These are phyloP conservation scores for Aegilops sharonensis DNA, from an alignment of 176 grass and related monocot genomes.

Conservation along the genomic window DNA sequence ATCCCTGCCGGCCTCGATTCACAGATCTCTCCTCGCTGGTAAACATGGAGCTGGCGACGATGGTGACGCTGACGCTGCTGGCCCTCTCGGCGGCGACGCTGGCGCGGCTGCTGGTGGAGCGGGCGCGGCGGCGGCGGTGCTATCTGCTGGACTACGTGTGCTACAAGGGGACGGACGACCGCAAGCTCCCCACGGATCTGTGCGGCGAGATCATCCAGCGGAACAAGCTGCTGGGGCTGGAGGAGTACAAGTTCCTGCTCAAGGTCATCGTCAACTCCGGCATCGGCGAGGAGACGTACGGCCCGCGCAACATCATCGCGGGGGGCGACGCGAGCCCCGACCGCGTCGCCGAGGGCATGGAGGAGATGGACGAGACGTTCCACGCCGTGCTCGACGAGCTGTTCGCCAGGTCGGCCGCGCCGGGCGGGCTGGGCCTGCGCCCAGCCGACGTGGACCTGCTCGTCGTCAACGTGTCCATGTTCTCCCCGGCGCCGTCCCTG, in stretches of 20 bases:
- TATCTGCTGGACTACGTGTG: conserved; percentile 91
- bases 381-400: conserved; percentile 69
- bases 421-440: conserved; percentile 2
- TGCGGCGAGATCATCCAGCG: conserved; percentile 84
- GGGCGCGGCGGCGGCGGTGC: conserved; percentile 44
- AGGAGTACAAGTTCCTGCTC: conserved; percentile 97
- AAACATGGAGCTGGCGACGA: conserved; percentile 49
- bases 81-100: conserved; percentile 38
- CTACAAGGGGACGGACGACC: conserved; percentile 83
- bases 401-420: conserved; percentile 39
- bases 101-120: conserved; percentile 29
- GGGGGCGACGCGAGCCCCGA: conserved; percentile 55
- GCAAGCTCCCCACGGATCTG: conserved; percentile 84
- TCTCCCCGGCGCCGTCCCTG: conserved; percentile 82
- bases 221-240: conserved; percentile 73
- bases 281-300: conserved; percentile 93
- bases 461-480: conserved; percentile 94
- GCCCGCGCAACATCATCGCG: conserved; percentile 82
- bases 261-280: conserved; percentile 96
- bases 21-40: neutral
- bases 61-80: conserved; percentile 50
- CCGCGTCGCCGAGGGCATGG: conserved; percentile 51
- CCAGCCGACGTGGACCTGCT: conserved; percentile 63
- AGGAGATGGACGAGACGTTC: conserved; percentile 97
- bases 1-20: neutral